These are phyloP conservation scores for Mycena floridula DNA, from an alignment of 768 basidiomycete species.

Conservation along the genomic window DNA sequence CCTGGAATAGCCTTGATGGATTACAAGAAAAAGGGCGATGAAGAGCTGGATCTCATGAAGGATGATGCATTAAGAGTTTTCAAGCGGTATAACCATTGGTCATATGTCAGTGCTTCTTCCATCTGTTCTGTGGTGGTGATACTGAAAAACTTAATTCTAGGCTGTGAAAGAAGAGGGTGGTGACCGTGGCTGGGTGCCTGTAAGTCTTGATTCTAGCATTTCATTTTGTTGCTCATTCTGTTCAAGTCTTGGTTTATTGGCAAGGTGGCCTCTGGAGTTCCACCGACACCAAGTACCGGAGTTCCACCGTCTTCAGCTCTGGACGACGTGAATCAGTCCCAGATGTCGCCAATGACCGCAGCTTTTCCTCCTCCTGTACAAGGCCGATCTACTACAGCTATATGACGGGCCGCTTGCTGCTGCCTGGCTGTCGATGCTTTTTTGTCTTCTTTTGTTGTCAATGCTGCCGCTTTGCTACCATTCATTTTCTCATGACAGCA, in stretches of 20 bases:
- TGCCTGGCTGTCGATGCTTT: neutral
- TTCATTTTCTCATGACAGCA: neutral
- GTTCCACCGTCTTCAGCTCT: slow-evolving; percentile 22
- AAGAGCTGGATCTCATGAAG: slow-evolving; percentile 85
- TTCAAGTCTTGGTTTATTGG: slow-evolving; percentile 90
- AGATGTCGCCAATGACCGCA: slow-evolving; percentile 77
- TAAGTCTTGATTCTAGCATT: slow-evolving; percentile 27
- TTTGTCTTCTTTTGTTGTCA: neutral
- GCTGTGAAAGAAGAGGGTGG: slow-evolving; percentile 92
- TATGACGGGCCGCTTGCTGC: slow-evolving; percentile 3
- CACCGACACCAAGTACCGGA: slow-evolving; percentile 39
- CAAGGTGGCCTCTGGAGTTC: slow-evolving; percentile 52
- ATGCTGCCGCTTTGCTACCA: neutral
- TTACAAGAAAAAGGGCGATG: slow-evolving; percentile 88
- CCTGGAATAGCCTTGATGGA: slow-evolving; percentile 96
- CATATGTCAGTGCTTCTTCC: slow-evolving; percentile 55
- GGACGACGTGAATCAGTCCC: slow-evolving; percentile 40
- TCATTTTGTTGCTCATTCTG: neutral
- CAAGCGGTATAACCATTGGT: slow-evolving; percentile 98
- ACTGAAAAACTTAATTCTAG: too few species aligned
- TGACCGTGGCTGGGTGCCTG: slow-evolving; percentile 94
- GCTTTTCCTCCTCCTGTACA: slow-evolving; percentile 67
- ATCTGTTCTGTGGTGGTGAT: slow-evolving; percentile 8
- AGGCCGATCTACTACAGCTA: slow-evolving; percentile 23
- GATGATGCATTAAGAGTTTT: slow-evolving; percentile 89